Evolutionary conservation across 108 stramenopile species (phyloP), one percentile per base, ranked within the genome.

Genomic region (Cyclostephanos invisitatus): DNA sequence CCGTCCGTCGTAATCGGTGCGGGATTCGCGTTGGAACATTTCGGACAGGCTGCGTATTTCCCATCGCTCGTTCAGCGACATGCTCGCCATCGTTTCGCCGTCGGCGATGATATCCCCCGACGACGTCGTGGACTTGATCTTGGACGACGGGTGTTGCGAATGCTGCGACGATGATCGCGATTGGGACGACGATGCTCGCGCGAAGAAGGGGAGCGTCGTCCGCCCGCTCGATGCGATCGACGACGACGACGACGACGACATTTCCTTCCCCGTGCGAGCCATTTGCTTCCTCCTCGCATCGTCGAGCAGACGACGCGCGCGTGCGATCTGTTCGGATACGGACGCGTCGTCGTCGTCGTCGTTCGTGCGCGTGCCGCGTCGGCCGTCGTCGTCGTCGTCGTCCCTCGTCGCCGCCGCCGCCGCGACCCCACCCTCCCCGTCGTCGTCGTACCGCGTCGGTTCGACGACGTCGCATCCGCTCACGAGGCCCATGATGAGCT

Each of bases 51-150:
- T 55, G 3, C 90, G 87, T 0, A 63, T 27, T 70, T 91, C 87
- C 92, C 92, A 94, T 67, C 77, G 78, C 76, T 94, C 92, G 11
- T 77, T 59, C 51, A 88, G 86, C 22, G 89, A 91, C 0, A 94
- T 64, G 37, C 70, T 25, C 1, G 90, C 87, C 92, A 94, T 91
- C 25, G 77, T 58, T 22, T 89, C 92, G 4, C 92, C 92, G 68
- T 94, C 88, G 40, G 84, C 78, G 48, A 87, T 84, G 28, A 89
- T 78, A 0, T 8, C n/a, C 0, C 81, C 81, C 0, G 75, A 73
- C 17, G 60, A 35, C 0, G 79, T 80, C 40, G 32, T 73, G 42
- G 68, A 72, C 60, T 80, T 80, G 67, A 80, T 80, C 60, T 80
- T 80, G 48, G 21, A 12, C 27, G 62, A 14, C 12, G 62, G 18